Base-by-base conservation (phyloP, 495 filamentous ascomycete genomes). In the Ramalina intermedia region DNA sequence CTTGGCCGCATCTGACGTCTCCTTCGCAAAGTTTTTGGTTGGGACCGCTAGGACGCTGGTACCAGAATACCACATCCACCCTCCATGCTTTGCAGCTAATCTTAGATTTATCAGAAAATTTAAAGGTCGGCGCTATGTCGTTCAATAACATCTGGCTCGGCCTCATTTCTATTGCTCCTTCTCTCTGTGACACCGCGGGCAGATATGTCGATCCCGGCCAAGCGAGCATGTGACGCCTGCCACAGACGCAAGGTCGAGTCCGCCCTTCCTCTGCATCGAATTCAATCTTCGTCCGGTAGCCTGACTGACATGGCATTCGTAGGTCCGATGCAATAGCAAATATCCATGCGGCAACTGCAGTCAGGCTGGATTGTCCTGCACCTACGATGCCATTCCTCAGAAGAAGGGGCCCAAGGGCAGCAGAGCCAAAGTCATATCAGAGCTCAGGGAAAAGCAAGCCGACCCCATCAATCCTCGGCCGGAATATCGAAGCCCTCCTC, bases 351-450 rank as follows among this genome's bases (percentile, higher is more conserved):
- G 38, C 21, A 61, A 61, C 36, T 61, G 78, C 76, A 46, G 69
- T 77, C 58, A 78, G 73, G 56, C 77, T 7, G 77, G 80, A 46
- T 66, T 91, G 27, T 69, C 69, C 3, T 89, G 85, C 69, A 87
- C 82, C 16, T 85, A 85, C 70, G 80, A 86, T 67, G 75, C 82
- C n/a, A 79, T 87, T 41, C 85, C 83, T 0, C 84, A 85, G 66
- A 89, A 87, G 67, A 88, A 89, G 65, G 86, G 85, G 0, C 84
- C 84, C 29, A 89, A 90, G 63, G 84, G 85, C 48, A 82, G 76
- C 55, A 68, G 84, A 46, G 85, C 86, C 37, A 90, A 87, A 66
- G 79, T 89, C 44, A 85, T 93, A 57, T 82, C 74, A 52, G 81
- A 87, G 60, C 65, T 88, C 33, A 73, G 80, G 53, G 77, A 81